These are phyloP conservation scores for Aspergillus sclerotiicarbonarius DNA, from an alignment of 495 filamentous ascomycete genomes.

Conservation along the genomic window DNA sequence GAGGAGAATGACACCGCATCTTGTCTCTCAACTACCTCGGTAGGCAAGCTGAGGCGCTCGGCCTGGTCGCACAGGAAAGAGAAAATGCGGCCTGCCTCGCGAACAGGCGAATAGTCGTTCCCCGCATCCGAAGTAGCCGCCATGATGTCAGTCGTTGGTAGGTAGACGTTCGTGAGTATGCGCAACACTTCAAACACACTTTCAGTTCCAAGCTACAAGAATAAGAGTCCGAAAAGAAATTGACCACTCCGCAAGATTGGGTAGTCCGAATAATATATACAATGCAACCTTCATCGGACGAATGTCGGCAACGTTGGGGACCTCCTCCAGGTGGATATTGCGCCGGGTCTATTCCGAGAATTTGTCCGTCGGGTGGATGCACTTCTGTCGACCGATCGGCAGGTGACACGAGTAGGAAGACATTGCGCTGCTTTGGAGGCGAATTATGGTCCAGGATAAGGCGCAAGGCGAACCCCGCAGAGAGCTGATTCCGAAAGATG, in stretches of 20 bases:
- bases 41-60: conserved; percentile 36
- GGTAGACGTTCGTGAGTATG: background rate
- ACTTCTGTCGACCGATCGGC: conserved; percentile 7
- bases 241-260: background rate
- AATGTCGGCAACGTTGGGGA: background rate
- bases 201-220: background rate
- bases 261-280: background rate
- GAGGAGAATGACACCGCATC: conserved; percentile 42
- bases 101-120: conserved; percentile 36
- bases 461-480: conserved; percentile 10
- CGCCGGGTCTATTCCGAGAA: conserved; percentile 17
- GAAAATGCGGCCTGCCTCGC: conserved; percentile 45
- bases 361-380: conserved; percentile 13
- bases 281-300: background rate
- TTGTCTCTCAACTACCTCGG: conserved; percentile 33
- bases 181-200: background rate
- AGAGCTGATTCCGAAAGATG: conserved; percentile 7
- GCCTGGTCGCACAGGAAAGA: conserved; percentile 39
- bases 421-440: background rate
- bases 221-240: background rate
- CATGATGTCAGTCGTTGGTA: background rate
- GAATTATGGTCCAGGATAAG: background rate
- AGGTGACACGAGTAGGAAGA: background rate
- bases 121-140: conserved; percentile 3
- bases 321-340: background rate